A percentile compares a stretch with the other conserved stretches of the same genome.
phyloP scores from a whole-genome alignment of 1,284 basidiomycete species.

The Cutaneotrichosporon cyanovorans region DNA sequence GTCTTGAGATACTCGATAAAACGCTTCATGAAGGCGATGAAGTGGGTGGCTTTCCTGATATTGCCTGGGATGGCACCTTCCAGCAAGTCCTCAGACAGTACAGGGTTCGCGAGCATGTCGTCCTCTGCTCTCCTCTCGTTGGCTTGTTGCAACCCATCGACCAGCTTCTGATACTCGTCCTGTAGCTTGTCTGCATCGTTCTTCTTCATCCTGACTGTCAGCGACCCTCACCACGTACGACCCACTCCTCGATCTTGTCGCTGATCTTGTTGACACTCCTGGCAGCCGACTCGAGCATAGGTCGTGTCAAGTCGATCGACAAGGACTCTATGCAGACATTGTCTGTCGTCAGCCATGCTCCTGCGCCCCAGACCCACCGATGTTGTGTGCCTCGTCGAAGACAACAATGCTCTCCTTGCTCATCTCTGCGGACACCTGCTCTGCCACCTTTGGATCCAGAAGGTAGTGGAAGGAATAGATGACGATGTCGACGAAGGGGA shows the following conservation, averaged over 20 bases:
- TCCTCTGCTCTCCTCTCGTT: slow-evolving; percentile 61
- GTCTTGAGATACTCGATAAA: slow-evolving; percentile 99
- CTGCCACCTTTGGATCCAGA: slow-evolving; percentile 96
- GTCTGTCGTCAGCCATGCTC: slow-evolving; percentile 51
- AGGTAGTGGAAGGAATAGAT: slow-evolving; percentile 99
- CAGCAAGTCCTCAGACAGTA: slow-evolving; percentile 88
- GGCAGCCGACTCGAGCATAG: slow-evolving; percentile 92
- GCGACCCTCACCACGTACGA: neutral
- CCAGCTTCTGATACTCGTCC: slow-evolving; percentile 94
- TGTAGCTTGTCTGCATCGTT: slow-evolving; percentile 91
- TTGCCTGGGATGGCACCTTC: slow-evolving; percentile 96
- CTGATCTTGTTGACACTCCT: slow-evolving; percentile 80
- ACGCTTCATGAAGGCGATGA: slow-evolving; percentile 94
- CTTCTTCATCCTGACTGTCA: slow-evolving; percentile 67
- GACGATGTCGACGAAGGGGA: slow-evolving; percentile 90
- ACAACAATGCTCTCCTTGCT: slow-evolving; percentile 98
- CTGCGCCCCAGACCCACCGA: slow-evolving; percentile 56
- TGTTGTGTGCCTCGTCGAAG: slow-evolving; percentile 99
- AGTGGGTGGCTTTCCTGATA: slow-evolving; percentile 97
- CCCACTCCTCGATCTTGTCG: slow-evolving; percentile 89
- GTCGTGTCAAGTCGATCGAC: slow-evolving; percentile 95
- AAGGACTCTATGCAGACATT: slow-evolving; percentile 99
- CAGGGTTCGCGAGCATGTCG: slow-evolving; percentile 86
- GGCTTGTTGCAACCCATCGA: slow-evolving; percentile 83
- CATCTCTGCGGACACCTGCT: slow-evolving; percentile 96